Conservation (phyloP, 257 asterid genomes). For the Rubia yunnanensis region DNA sequence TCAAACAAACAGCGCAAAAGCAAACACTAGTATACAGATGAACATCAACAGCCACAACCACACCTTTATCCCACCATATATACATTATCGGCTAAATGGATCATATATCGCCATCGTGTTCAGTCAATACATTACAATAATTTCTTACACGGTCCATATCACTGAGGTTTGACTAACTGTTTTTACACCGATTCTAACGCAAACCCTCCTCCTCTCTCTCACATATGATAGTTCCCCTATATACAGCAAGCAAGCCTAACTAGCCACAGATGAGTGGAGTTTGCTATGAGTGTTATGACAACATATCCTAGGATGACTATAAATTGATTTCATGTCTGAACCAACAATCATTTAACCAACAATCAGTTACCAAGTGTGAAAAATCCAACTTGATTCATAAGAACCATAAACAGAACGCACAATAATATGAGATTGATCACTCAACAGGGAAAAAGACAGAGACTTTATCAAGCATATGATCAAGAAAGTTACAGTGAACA, state of each 20-base stretch:
- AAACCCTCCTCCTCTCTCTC: background rate
- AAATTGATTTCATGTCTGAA: background rate
- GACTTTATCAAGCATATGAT: background rate
- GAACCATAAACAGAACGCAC: too few species aligned
- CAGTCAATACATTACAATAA: too few species aligned
- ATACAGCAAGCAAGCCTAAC: background rate
- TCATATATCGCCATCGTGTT: background rate
- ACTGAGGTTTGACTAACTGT: background rate
- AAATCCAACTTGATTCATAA: background rate
- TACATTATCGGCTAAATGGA: background rate
- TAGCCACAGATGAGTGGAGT: background rate
- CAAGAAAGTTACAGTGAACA: constrained; percentile 1
- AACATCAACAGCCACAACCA: background rate
- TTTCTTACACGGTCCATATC: too few species aligned
- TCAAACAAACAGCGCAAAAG: background rate
- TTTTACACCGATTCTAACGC: background rate
- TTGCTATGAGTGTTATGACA: background rate
- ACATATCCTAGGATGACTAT: background rate
- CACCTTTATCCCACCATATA: too few species aligned
- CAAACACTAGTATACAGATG: background rate
- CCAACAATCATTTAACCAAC: background rate
- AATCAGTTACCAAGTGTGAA: background rate
- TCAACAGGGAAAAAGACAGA: background rate
- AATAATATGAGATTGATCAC: background rate
- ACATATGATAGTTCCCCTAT: background rate